Percentiles rank a stretch among this genome's conserved stretches.
These are phyloP conservation scores for Cladosporium velox DNA, from an alignment of 2,329 filamentous ascomycete species.

Conservation along the genomic window DNA sequence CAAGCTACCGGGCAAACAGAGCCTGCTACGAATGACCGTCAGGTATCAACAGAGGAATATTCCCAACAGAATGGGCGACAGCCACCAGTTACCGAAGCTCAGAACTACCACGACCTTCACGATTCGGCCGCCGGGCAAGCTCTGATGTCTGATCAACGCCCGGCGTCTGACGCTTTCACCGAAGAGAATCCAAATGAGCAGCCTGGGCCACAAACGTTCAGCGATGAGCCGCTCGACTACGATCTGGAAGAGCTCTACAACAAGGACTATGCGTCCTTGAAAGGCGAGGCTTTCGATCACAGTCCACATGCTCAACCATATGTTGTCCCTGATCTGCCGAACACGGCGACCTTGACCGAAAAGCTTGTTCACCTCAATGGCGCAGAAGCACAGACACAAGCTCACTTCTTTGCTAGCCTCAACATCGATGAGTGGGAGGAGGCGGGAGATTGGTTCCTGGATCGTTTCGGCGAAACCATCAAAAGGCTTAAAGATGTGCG, in stretches of 20 bases:
- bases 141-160: neutral
- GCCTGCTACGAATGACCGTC: neutral
- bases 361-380: constrained; percentile 26
- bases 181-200: neutral
- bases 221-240: constrained; percentile 32
- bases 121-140: neutral
- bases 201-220: neutral
- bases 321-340: constrained; percentile 16
- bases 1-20: neutral
- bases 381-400: constrained; percentile 41
- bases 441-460: constrained; percentile 62
- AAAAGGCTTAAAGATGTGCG: constrained; percentile 55
- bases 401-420: constrained; percentile 54
- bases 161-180: neutral
- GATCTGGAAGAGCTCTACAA: constrained; percentile 28
- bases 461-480: constrained; percentile 55
- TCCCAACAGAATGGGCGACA: neutral
- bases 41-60: neutral
- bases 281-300: constrained; percentile 33
- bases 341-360: constrained; percentile 26
- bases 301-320: constrained; percentile 28
- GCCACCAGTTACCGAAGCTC: neutral
- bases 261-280: constrained; percentile 34
- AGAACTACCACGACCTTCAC: neutral
- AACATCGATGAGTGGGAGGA: constrained; percentile 61